Evolutionary conservation across 2,329 filamentous ascomycete genomes (phyloP).

Genomic region (Aspergillus arachidicola): DNA sequence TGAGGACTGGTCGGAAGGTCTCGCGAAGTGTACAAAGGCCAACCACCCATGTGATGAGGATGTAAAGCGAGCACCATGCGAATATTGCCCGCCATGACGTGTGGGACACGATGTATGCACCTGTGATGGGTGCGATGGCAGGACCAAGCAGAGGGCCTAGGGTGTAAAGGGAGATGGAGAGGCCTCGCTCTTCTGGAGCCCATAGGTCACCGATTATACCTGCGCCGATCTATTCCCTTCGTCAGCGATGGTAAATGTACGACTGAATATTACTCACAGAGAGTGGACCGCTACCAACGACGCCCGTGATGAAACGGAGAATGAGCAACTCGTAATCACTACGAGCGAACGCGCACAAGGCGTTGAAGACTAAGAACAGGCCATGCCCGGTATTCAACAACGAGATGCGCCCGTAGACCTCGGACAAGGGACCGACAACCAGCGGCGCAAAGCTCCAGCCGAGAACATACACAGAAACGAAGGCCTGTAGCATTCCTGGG

Average conservation of each 20-base stretch:
- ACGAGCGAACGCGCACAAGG: not conserved
- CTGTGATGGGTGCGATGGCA: not conserved
- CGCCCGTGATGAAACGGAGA: not conserved
- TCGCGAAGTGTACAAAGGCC: not conserved
- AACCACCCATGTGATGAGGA: not conserved
- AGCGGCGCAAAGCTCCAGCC: not conserved
- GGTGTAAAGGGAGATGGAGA: not conserved
- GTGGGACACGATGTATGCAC: not conserved
- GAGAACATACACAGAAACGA: not conserved
- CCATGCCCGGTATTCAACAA: not conserved
- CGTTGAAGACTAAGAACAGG: not conserved
- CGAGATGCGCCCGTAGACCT: not conserved
- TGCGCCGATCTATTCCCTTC: not conserved
- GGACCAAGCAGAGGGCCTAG: not conserved
- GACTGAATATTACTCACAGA: not conserved
- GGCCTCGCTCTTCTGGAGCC: not conserved
- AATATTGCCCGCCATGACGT: not conserved
- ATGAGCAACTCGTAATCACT: not conserved
- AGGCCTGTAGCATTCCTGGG: not conserved
- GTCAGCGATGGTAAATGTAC: not conserved
- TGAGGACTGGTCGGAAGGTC: not conserved
- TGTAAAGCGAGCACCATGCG: not conserved
- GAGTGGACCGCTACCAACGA: not conserved
- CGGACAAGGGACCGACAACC: not conserved
- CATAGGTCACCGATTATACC: not conserved